Conservation (phyloP, 208 protist species). For the Trypanosoma theileri region DNA sequence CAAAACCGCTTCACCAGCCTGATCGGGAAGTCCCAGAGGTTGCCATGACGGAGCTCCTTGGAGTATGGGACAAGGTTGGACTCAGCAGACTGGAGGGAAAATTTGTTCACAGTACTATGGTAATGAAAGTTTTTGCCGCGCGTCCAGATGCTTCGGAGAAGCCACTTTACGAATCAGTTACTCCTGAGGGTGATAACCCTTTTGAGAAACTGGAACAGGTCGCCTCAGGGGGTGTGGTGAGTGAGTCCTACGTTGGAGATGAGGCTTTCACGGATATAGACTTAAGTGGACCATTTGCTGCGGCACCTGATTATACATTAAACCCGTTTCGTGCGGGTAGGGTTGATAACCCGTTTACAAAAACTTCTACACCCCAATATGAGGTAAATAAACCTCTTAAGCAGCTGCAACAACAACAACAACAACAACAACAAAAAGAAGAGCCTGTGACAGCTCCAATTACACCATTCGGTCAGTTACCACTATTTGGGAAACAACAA, state of each 20-base stretch:
- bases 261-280: slow-evolving; percentile 15
- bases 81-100: slow-evolving; percentile 57
- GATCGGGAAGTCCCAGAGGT: slow-evolving; percentile 54
- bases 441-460: slow-evolving; percentile 49
- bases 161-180: slow-evolving; percentile 47
- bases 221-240: neutral
- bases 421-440: slow-evolving; percentile 20
- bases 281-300: slow-evolving; percentile 50
- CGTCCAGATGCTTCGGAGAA: slow-evolving; percentile 40
- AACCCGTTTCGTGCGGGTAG: slow-evolving; percentile 48
- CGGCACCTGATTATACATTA: slow-evolving; percentile 39
- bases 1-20: slow-evolving; percentile 82
- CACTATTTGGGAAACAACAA: slow-evolving; percentile 66
- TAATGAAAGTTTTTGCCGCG: slow-evolving; percentile 85
- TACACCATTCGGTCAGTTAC: slow-evolving; percentile 78
- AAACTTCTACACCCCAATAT: slow-evolving; percentile 1
- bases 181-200: slow-evolving; percentile 51
- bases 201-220: slow-evolving; percentile 33
- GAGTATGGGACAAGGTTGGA: slow-evolving; percentile 80
- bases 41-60: slow-evolving; percentile 74
- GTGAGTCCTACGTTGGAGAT: slow-evolving; percentile 16
- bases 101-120: slow-evolving; percentile 90
- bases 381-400: slow-evolving; percentile 23
- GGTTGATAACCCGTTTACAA: slow-evolving; percentile 51
- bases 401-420: slow-evolving; percentile 11